phyloP scores from a whole-genome alignment of 495 filamentous ascomycete species.

The Penicillium paxilli region DNA sequence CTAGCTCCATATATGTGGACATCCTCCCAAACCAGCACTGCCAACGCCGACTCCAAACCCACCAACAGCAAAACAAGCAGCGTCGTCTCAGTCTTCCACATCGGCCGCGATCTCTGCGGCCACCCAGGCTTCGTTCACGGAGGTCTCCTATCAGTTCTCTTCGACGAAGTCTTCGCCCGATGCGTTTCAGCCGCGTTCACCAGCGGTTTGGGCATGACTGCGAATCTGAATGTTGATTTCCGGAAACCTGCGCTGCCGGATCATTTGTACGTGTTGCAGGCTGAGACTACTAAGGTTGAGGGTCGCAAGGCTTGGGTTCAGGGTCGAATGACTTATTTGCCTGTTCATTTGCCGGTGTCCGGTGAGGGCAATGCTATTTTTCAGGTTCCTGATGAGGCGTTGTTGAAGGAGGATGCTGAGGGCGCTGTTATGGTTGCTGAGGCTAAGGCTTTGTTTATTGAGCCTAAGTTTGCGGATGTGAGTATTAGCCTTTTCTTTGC shows the following conservation, averaged over 20 bases:
- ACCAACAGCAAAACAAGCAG: constrained; percentile 23
- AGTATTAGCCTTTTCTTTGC: constrained; percentile 18
- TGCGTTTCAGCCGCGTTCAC: constrained; percentile 40
- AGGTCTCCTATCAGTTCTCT: constrained; percentile 38
- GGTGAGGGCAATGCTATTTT: constrained; percentile 1
- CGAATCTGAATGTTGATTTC: constrained; percentile 65
- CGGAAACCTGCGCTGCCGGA: constrained; percentile 59
- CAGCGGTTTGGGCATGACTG: constrained; percentile 57
- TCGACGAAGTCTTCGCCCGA: constrained; percentile 44
- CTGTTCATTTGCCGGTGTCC: constrained; percentile 12
- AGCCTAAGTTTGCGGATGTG: constrained; percentile 77
- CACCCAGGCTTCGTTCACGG: constrained; percentile 44
- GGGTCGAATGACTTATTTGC: constrained; percentile 33
- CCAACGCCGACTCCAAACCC: constrained; percentile 2
- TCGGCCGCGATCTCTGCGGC: constrained; percentile 36
- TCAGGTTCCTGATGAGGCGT: constrained; percentile 9
- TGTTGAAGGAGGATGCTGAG: constrained; percentile 43
- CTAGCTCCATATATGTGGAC: constrained; percentile 78
- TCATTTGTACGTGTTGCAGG: constrained; percentile 62
- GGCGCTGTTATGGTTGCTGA: constrained; percentile 65
- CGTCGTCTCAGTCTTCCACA: constrained; percentile 38
- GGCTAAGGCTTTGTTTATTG: constrained; percentile 82
- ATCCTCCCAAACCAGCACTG: neutral
- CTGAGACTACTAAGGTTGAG: constrained; percentile 43
- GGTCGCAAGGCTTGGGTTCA: constrained; percentile 45